These are phyloP conservation scores for Aspergillus heteromorphus DNA, from an alignment of 495 filamentous ascomycete genomes.

Conservation along the genomic window DNA sequence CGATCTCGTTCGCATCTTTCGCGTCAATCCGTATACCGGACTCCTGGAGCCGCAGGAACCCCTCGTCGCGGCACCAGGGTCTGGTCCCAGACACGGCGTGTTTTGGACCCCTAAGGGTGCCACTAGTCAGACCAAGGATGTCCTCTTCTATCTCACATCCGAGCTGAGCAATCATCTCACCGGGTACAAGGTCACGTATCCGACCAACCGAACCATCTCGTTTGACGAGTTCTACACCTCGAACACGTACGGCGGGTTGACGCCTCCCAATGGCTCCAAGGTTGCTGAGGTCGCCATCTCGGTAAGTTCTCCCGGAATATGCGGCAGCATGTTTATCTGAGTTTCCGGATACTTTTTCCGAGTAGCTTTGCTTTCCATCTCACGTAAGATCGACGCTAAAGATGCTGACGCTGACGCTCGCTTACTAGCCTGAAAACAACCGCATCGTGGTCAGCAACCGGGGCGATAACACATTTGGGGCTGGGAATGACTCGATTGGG, in stretches of 20 bases:
- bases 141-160: slow-evolving; percentile 51
- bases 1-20: slow-evolving; percentile 56
- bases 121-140: slow-evolving; percentile 7
- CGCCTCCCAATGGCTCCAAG: slow-evolving; percentile 30
- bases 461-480: slow-evolving; percentile 43
- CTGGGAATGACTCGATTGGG: slow-evolving; percentile 38
- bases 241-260: slow-evolving; percentile 40
- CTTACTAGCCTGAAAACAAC: slow-evolving; percentile 17
- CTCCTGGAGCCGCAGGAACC: slow-evolving; percentile 8
- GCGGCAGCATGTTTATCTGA: too few relatives aligned
- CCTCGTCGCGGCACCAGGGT: slow-evolving; percentile 33
- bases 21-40: slow-evolving; percentile 30
- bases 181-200: slow-evolving; percentile 49
- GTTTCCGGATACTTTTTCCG: too few relatives aligned
- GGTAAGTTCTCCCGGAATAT: slow-evolving; percentile 32
- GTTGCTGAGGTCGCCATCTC: slow-evolving; percentile 58
- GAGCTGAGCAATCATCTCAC: slow-evolving; percentile 53
- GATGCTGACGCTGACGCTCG: not conserved
- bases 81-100: slow-evolving; percentile 56
- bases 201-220: slow-evolving; percentile 18
- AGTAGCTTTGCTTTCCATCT: too few relatives aligned
- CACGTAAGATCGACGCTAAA: too few relatives aligned
- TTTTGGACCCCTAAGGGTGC: slow-evolving; percentile 39
- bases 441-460: slow-evolving; percentile 52
- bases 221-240: slow-evolving; percentile 38